Conservation (phyloP, 2,329 filamentous ascomycete species). For the Hirsutella rhossiliensis region DNA sequence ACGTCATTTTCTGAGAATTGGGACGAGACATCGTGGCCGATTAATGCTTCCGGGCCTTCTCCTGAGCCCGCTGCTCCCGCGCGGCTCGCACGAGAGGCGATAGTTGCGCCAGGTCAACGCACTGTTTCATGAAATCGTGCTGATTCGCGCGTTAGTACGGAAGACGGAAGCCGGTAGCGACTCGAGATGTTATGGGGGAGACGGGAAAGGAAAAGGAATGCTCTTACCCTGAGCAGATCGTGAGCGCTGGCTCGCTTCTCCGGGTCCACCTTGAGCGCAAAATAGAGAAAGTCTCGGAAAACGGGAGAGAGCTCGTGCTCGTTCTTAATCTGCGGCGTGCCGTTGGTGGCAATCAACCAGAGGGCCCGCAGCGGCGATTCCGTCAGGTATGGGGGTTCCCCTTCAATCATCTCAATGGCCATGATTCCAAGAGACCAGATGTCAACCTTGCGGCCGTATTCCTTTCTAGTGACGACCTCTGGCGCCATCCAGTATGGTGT, state of each 20-base stretch:
- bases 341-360: slow-evolving; percentile 94
- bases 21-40: neutral
- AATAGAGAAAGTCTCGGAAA: slow-evolving; percentile 84
- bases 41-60: slow-evolving; percentile 57
- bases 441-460: slow-evolving; percentile 96
- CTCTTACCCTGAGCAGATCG: slow-evolving; percentile 82
- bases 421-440: slow-evolving; percentile 99
- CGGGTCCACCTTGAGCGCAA: slow-evolving; percentile 91
- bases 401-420: slow-evolving; percentile 99
- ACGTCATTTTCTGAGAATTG: neutral
- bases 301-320: slow-evolving; percentile 68
- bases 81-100: slow-evolving; percentile 81
- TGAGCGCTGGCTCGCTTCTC: slow-evolving; percentile 94
- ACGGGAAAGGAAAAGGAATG: slow-evolving; percentile 3
- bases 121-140: slow-evolving; percentile 73
- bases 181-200: too few species aligned
- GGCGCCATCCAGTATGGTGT: slow-evolving; percentile 99
- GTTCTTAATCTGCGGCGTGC: slow-evolving; percentile 90
- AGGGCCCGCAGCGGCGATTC: slow-evolving; percentile 87
- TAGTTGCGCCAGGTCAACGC: slow-evolving; percentile 62
- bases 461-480: slow-evolving; percentile 92
- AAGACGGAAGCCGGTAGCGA: neutral
- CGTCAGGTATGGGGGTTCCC: slow-evolving; percentile 91
- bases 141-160: slow-evolving; percentile 21
- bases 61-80: slow-evolving; percentile 71